A percentile compares a stretch with the other conserved stretches of the same genome.
These are phyloP conservation scores for Calonectria henricotiae DNA, from an alignment of 2,329 filamentous ascomycete genomes.

Conservation along the genomic window DNA sequence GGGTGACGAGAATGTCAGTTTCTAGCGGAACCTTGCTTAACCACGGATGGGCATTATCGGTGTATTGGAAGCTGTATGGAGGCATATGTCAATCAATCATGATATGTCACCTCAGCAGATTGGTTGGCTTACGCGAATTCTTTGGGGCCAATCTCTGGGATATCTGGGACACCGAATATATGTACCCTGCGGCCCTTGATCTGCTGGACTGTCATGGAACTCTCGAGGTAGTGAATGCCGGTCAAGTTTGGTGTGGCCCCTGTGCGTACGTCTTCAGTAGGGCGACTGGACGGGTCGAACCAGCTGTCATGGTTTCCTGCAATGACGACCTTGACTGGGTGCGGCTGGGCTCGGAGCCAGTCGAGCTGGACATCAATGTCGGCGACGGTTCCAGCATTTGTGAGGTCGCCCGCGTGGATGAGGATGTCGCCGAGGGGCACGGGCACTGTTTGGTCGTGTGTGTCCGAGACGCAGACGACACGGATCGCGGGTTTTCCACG, in stretches of 20 bases:
- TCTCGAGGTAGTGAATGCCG: slow-evolving; percentile 83
- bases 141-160: slow-evolving; percentile 81
- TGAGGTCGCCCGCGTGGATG: slow-evolving; percentile 91
- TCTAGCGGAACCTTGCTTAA: slow-evolving; percentile 78
- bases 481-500: slow-evolving; percentile 73
- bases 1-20: slow-evolving; percentile 86
- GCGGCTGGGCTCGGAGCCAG: slow-evolving; percentile 84
- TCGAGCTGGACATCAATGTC: slow-evolving; percentile 89
- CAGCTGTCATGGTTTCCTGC: slow-evolving; percentile 92
- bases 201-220: slow-evolving; percentile 75
- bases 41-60: slow-evolving; percentile 79
- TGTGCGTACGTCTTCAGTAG: slow-evolving; percentile 69
- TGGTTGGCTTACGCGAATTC: slow-evolving; percentile 71
- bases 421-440: slow-evolving; percentile 87
- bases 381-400: slow-evolving; percentile 78
- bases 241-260: slow-evolving; percentile 75
- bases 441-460: slow-evolving; percentile 76
- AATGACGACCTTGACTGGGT: slow-evolving; percentile 86
- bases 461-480: slow-evolving; percentile 92
- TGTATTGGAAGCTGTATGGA: slow-evolving; percentile 80
- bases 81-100: slow-evolving; percentile 29
- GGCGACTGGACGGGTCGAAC: slow-evolving; percentile 79
- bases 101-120: background rate
- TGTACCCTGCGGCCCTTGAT: slow-evolving; percentile 71
- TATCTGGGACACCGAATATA: slow-evolving; percentile 86